Evolutionary conservation across 2,329 filamentous ascomycete species (phyloP).

Genomic region (Cercospora canescens): DNA sequence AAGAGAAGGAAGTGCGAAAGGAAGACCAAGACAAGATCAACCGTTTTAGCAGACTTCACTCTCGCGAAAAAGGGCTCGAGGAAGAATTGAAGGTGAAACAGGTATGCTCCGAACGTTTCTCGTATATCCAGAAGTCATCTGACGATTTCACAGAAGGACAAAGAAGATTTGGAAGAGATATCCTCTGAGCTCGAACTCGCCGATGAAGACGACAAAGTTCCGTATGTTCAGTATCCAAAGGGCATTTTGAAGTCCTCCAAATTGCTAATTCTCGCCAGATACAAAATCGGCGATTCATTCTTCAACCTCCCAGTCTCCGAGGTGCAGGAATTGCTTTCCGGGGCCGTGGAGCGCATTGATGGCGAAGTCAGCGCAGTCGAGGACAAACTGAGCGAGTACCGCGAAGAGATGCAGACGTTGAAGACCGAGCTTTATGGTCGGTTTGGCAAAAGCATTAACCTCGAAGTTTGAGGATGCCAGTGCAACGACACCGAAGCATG

Average conservation of each 20-base stretch:
- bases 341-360: slow-evolving; percentile 72
- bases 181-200: slow-evolving; percentile 88
- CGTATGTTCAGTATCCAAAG: slow-evolving; percentile 58
- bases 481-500: neutral
- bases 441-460: slow-evolving; percentile 95
- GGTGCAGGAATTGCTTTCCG: slow-evolving; percentile 79
- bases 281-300: slow-evolving; percentile 96
- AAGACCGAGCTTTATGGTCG: slow-evolving; percentile 93
- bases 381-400: slow-evolving; percentile 70
- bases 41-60: slow-evolving; percentile 90
- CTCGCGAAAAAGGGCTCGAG: slow-evolving; percentile 75
- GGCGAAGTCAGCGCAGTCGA: slow-evolving; percentile 74
- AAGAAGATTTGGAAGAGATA: slow-evolving; percentile 94
- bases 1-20: slow-evolving; percentile 90
- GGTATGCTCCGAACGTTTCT: slow-evolving; percentile 51
- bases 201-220: slow-evolving; percentile 90
- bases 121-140: neutral
- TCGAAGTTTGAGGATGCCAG: slow-evolving; percentile 64
- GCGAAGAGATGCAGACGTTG: slow-evolving; percentile 83
- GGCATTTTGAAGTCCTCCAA: neutral
- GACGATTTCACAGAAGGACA: slow-evolving; percentile 74
- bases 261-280: slow-evolving; percentile 55
- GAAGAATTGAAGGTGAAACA: slow-evolving; percentile 79
- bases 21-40: slow-evolving; percentile 99
- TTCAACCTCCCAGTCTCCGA: slow-evolving; percentile 81